These are phyloP conservation scores for Stephanodiscus minutulus DNA, from an alignment of 108 stramenopile genomes.

Conservation along the genomic window DNA sequence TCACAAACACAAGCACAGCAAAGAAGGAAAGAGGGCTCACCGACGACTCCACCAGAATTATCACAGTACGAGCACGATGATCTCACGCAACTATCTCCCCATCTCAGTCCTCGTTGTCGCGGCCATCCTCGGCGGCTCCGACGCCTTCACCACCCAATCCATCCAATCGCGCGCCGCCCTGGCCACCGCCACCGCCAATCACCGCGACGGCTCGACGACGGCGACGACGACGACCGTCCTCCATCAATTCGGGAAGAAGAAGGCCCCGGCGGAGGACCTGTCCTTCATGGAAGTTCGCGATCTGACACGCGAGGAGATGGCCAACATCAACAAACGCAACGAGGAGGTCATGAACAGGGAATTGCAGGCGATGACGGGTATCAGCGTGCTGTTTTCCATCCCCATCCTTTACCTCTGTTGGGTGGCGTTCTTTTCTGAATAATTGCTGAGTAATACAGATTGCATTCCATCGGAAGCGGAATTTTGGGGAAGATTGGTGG, in stretches of 20 bases:
- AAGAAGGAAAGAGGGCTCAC: too few species aligned
- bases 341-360: slow-evolving; percentile 87
- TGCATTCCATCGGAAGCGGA: background rate
- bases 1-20: too few species aligned
- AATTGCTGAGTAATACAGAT: background rate
- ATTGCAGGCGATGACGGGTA: slow-evolving; percentile 73
- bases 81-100: slow-evolving; percentile 23
- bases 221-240: slow-evolving; percentile 28
- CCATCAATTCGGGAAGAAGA: slow-evolving; percentile 57
- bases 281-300: slow-evolving; percentile 75
- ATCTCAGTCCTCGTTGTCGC: slow-evolving; percentile 15
- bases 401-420: slow-evolving; percentile 89
- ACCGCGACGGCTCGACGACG: slow-evolving; percentile 6
- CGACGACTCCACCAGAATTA: too few species aligned
- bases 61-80: slow-evolving; percentile 14
- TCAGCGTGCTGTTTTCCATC: slow-evolving; percentile 69
- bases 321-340: slow-evolving; percentile 65
- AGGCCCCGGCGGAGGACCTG: slow-evolving; percentile 66
- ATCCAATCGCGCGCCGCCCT: slow-evolving; percentile 27
- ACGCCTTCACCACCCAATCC: slow-evolving; percentile 37
- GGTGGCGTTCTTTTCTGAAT: slow-evolving; percentile 87
- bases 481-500: background rate
- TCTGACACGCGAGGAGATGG: slow-evolving; percentile 86
- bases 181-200: background rate
- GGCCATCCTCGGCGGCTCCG: slow-evolving; percentile 20